Conservation (phyloP, 78 protist genomes). For the Planoprotostelium fungivorum region DNA sequence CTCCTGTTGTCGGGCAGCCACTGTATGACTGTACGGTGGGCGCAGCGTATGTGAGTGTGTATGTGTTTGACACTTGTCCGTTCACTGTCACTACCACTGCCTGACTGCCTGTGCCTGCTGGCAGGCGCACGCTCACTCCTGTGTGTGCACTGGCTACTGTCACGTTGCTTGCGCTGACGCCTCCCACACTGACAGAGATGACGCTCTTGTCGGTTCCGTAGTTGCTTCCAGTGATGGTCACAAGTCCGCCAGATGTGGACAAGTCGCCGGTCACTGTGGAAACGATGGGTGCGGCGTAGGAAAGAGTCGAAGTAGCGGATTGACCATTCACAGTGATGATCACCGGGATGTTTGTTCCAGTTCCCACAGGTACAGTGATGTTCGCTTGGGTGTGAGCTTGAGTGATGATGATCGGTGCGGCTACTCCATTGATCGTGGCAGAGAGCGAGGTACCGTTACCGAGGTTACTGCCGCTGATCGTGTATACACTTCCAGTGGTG, state of each 20-base stretch:
- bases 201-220: conserved; percentile 3
- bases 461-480: too few species aligned
- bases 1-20: not conserved
- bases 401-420: too few species aligned
- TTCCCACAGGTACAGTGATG: conserved; percentile 6
- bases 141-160: not conserved
- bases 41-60: not conserved
- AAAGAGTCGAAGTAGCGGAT: not conserved
- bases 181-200: not conserved
- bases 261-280: not conserved
- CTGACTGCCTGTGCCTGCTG: not conserved
- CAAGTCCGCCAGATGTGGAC: too few species aligned
- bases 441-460: too few species aligned
- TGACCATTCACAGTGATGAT: conserved; percentile 8
- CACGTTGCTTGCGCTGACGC: conserved; percentile 2
- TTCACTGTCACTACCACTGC: not conserved
- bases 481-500: not conserved
- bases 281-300: conserved; percentile 9
- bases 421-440: too few species aligned
- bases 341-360: not conserved
- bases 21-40: not conserved
- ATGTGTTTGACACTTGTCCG: not conserved
- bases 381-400: too few species aligned
- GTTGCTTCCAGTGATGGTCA: conserved; percentile 12
- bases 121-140: not conserved